Base-by-base conservation (phyloP, 495 filamentous ascomycete species). In the Usnea hakonensis region DNA sequence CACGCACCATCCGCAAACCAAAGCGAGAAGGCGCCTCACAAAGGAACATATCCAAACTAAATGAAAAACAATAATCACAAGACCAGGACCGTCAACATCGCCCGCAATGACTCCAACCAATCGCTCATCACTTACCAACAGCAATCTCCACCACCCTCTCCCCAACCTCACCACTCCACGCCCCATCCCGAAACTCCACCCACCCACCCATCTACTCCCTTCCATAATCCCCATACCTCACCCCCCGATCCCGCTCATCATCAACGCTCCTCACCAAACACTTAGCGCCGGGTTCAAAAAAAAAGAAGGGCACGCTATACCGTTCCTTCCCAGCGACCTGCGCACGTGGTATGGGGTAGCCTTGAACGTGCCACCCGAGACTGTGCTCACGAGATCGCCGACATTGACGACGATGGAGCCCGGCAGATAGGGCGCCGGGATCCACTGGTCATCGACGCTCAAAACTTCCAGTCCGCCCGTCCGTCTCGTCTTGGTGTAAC, bases 361-460 rank as follows among this genome's bases (percentile, higher is more conserved):
- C 44, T 75, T 73, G 58, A 79, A 81, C 48, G 72, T 65, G 3
- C 78, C 78, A 8, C 77, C 78, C 13, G 76, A 77, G 36, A 79
- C 75, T 52, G 65, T 69, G 19, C 73, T 72, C 73, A 78, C 76
- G 56, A 81, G 68, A 65, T 83, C 78, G 17, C 80, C 79, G 44
- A 83, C 76, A 60, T 81, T 81, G 62, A 81, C 78, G 4, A 81
- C 74, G 23, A 80, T 67, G 1, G 71, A 75, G n/a, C 71, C 72
- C 0, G 72, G 71, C 5, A 79, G 65, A 61, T 78, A 78, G 1
- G 77, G 77, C 5, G 74, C 77, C 0, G 77, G 43, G 11, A 81
- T 69, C 77, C 79, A 81, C 21, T 44, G 6, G 2, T 72, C 74
- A 1, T 69, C 65, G 5, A 74, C 66, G 43, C 77, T 73, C 21